Evolutionary conservation across 768 basidiomycete genomes (phyloP), one percentile per base, ranked within the genome.

Genomic region (Chalciporus pseudorubinellus): DNA sequence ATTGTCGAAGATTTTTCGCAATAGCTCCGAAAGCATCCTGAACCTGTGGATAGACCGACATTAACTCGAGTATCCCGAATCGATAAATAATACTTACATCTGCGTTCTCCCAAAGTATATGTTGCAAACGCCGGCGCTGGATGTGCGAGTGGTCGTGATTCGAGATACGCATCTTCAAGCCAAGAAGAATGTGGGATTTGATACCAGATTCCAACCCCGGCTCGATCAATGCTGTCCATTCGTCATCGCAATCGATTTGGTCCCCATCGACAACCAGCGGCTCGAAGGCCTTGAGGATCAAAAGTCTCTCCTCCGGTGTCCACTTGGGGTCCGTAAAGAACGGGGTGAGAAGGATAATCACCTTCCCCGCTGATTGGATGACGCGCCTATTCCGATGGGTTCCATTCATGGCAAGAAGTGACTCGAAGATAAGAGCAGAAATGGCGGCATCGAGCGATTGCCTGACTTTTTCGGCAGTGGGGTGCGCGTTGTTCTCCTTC

Each of bases 391-490:
- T 87, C 2, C 78, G 68, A 21, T 76, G 72, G 2, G 75, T 81
- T 14, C 89, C 89, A 50, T 89, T 92, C 46, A 83, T 58, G 8
- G 77, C 62, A 7, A 93, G 76, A 1, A 81, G 58, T 3, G 81
- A 78, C 64, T 93, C 87, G 59, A 90, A 95, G 31, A 74, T 73
- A 3, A 97, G 68, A 3, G 84, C 79, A 2, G 74, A 71, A 8
- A 91, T 74, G 6, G 83, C 81, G 26, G 86, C 67, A 63, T 98
- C 93, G 47, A 97, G 60, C 4, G 80, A 74, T 26, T 77, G 75
- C 19, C 92, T 82, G 4, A 85, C 76, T 41, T 74, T 76, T 63
- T 90, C 90, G 1, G 80, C 81, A 7, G 79, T 81, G 20, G 77
- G 74, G 51, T 73, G 72, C 12, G 59, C 53, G 24, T 57, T 58